Evolutionary conservation across 352 stramenopile species (phyloP).

Genomic region (Pythium utonaiense): DNA sequence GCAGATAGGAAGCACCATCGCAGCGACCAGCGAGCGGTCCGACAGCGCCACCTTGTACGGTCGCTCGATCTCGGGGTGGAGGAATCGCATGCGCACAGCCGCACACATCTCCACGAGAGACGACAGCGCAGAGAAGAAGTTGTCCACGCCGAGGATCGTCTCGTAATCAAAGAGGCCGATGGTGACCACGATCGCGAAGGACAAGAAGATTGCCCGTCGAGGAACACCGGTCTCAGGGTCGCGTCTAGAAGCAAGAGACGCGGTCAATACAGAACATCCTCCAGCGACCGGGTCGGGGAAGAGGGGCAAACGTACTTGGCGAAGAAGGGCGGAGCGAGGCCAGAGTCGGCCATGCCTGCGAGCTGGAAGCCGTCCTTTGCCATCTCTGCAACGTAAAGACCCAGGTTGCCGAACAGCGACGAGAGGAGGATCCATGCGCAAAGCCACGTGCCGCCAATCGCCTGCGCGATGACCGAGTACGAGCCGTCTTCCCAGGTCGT

Average conservation of each 20-base stretch:
- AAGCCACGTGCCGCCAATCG: conserved; percentile 68
- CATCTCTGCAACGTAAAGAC: conserved; percentile 85
- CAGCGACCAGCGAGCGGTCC: conserved; percentile 38
- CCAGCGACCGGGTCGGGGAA: no score
- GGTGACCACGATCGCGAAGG: conserved; percentile 85
- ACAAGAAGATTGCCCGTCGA: conserved; percentile 72
- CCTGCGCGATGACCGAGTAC: conserved; percentile 63
- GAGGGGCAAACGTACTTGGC: conserved; percentile 51
- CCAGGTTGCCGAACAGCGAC: conserved; percentile 68
- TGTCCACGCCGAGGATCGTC: conserved; percentile 88
- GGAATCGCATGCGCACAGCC: conserved; percentile 88
- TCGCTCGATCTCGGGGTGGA: conserved; percentile 57
- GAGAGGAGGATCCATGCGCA: conserved; percentile 69
- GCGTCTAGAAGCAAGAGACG: conserved; percentile 32
- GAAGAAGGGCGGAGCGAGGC: conserved; percentile 68
- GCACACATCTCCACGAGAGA: conserved; percentile 90
- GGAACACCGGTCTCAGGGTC: conserved; percentile 51
- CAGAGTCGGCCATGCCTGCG: conserved; percentile 44
- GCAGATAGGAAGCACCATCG: conserved; percentile 47
- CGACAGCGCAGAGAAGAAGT: conserved; percentile 90
- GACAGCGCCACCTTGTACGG: conserved; percentile 77
- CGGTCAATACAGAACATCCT: not conserved
- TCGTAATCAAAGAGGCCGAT: conserved; percentile 89
- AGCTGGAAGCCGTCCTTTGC: conserved; percentile 82
- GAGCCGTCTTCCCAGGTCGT: conserved; percentile 69